A percentile compares a stretch with the other conserved stretches of the same genome.
These are phyloP conservation scores for Sanguinoderma infundibulare DNA, from an alignment of 1,284 basidiomycete species.

Conservation along the genomic window DNA sequence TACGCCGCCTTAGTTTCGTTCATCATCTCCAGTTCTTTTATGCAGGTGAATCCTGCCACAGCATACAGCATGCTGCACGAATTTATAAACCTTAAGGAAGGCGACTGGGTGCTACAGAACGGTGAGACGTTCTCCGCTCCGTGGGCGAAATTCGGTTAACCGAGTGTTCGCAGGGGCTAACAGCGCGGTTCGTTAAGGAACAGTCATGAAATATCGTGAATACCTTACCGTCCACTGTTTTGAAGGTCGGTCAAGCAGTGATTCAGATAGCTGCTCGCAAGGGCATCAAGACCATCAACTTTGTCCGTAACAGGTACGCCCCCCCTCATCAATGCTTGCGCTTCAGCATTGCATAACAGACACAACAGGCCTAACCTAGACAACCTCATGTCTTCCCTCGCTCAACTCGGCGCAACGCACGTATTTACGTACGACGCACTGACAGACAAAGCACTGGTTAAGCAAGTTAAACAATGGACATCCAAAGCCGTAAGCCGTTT, in stretches of 20 bases:
- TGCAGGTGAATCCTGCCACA: slow-evolving; percentile 83
- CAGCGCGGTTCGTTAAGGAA: slow-evolving; percentile 61
- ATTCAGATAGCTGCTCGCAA: slow-evolving; percentile 78
- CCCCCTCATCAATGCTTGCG: background rate
- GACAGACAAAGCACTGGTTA: slow-evolving; percentile 52
- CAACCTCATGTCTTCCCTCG: slow-evolving; percentile 54
- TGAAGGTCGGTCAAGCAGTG: slow-evolving; percentile 76
- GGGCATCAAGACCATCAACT: slow-evolving; percentile 76
- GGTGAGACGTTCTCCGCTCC: slow-evolving; percentile 40
- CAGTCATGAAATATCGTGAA: too few species aligned
- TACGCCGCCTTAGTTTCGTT: background rate
- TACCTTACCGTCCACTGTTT: background rate
- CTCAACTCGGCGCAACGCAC: slow-evolving; percentile 68
- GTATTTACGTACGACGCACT: slow-evolving; percentile 79
- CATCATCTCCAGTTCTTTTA: too few species aligned
- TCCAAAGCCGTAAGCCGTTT: slow-evolving; percentile 48
- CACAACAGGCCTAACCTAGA: slow-evolving; percentile 55
- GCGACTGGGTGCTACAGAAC: slow-evolving; percentile 84
- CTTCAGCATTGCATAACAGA: background rate
- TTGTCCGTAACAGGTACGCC: slow-evolving; percentile 71
- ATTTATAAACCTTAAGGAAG: slow-evolving; percentile 63
- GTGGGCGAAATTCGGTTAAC: background rate
- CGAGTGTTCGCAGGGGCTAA: slow-evolving; percentile 53
- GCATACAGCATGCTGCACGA: slow-evolving; percentile 82
- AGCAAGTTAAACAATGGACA: slow-evolving; percentile 62